Conservation (phyloP, 257 asterid genomes). For the Forsythia suspensa region DNA sequence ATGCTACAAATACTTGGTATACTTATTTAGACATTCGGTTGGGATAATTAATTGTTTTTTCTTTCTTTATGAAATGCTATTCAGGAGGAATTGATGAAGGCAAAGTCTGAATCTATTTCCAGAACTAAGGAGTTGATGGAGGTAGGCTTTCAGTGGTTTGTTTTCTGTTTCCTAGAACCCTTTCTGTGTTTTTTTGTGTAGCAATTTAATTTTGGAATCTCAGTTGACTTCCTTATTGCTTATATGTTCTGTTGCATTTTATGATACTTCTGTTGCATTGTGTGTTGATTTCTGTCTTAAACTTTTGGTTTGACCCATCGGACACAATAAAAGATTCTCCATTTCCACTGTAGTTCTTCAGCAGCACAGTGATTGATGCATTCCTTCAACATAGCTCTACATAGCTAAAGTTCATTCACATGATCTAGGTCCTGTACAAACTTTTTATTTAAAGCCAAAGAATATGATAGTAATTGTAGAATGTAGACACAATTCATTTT, state of each 20-base stretch:
- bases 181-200: background rate
- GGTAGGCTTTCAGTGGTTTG: constrained; percentile 38
- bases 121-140: constrained; percentile 65
- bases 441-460: background rate
- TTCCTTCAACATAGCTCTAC: background rate
- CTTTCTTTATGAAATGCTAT: constrained; percentile 16
- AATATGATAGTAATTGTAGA: background rate
- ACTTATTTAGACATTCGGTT: constrained; percentile 1
- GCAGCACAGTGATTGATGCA: background rate
- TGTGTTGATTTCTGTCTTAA: no score
- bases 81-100: constrained; percentile 87
- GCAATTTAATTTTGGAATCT: background rate
- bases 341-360: background rate
- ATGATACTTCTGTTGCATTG: background rate
- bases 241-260: background rate
- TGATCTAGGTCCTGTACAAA: background rate
- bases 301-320: background rate
- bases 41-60: constrained; percentile 8
- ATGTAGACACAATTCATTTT: background rate
- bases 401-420: background rate
- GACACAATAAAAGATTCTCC: background rate
- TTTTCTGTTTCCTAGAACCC: background rate
- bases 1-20: constrained; percentile 9
- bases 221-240: background rate
- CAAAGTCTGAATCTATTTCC: constrained; percentile 72